Evolutionary conservation across 2,329 filamentous ascomycete genomes (phyloP).

Genomic region (Stachybotrys elegans): DNA sequence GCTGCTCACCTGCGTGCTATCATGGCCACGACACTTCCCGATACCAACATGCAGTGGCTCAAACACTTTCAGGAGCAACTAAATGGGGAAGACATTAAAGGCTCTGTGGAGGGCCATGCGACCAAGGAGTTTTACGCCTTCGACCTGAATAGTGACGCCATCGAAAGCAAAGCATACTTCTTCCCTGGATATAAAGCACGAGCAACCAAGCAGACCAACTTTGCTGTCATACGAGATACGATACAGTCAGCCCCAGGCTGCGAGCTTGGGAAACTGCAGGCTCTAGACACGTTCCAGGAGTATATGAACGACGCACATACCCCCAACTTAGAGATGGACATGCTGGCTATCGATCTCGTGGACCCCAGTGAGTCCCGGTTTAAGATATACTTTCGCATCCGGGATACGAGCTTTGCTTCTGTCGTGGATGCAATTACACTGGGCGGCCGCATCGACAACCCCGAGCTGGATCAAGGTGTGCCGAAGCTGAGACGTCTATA

Average conservation of each 20-base stretch:
- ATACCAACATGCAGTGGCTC: constrained; percentile 11
- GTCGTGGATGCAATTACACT: constrained; percentile 20
- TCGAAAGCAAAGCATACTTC: constrained; percentile 19
- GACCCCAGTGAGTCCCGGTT: constrained; percentile 20
- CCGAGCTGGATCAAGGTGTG: constrained; percentile 9
- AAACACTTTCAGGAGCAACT: background rate
- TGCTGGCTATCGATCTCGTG: constrained; percentile 29
- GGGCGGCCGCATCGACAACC: constrained; percentile 9
- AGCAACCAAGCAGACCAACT: constrained; percentile 4
- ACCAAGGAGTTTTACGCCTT: constrained; percentile 21
- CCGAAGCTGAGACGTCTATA: constrained; percentile 12
- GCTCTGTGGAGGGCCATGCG: constrained; percentile 3
- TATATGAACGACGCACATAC: background rate
- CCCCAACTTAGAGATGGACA: constrained; percentile 11
- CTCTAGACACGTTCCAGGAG: constrained; percentile 2
- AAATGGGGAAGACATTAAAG: background rate
- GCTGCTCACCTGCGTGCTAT: background rate
- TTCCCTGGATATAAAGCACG: constrained; percentile 15
- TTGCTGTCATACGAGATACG: constrained; percentile 10
- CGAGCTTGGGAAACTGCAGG: background rate
- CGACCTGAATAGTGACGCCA: constrained; percentile 13
- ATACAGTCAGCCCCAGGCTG: constrained; percentile 12
- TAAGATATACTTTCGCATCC: constrained; percentile 30
- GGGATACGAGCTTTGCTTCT: constrained; percentile 21
- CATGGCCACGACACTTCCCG: constrained; percentile 5